Evolutionary conservation across 331 rosid genomes (phyloP).

Genomic region (Saraca asoca): DNA sequence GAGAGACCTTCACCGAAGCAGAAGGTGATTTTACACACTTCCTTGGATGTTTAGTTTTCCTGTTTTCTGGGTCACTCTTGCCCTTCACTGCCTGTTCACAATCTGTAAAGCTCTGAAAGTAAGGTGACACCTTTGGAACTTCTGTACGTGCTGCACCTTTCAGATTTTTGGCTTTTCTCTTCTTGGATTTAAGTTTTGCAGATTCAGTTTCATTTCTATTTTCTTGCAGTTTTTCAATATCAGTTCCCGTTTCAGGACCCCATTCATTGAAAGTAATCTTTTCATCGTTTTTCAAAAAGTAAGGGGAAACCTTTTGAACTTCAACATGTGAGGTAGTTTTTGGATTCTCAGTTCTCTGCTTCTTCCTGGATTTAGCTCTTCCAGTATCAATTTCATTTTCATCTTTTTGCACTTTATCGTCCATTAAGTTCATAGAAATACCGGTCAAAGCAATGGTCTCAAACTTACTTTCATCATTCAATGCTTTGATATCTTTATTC

Average conservation of each 20-base stretch:
- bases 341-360: background rate
- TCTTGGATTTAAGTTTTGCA: background rate
- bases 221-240: background rate
- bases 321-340: background rate
- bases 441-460: background rate
- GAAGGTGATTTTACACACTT: background rate
- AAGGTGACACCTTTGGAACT: background rate
- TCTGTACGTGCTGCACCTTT: background rate
- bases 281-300: background rate
- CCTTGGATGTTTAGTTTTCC: background rate
- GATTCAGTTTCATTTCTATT: background rate
- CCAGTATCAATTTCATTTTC: background rate
- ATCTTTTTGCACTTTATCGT: background rate
- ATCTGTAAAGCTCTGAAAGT: background rate
- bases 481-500: background rate
- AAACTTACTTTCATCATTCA: background rate
- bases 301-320: background rate
- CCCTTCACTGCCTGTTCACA: slow-evolving; percentile 2
- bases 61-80: background rate
- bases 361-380: background rate
- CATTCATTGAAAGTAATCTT: background rate
- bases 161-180: background rate
- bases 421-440: background rate
- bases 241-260: background rate
- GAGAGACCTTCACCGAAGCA: slow-evolving; percentile 25